phyloP scores from a whole-genome alignment of 352 stramenopile species.

The Phytophthora hybrid region DNA sequence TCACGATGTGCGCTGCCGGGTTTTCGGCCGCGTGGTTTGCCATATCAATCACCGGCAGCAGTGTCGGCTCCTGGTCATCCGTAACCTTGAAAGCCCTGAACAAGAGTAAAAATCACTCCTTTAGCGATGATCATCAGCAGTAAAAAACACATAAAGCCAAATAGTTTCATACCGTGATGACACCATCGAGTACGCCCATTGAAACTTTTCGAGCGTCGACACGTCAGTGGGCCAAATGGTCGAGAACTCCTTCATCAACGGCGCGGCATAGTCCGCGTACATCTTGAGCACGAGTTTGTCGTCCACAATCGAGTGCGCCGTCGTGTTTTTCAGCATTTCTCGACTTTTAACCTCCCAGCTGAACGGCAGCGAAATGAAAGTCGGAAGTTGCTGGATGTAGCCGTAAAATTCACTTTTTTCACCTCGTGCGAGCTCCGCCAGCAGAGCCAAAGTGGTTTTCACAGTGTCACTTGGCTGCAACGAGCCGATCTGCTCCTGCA shows the following conservation, averaged over 20 bases:
- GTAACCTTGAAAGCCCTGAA: conserved; percentile 56
- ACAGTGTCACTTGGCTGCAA: conserved; percentile 58
- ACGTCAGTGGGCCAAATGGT: conserved; percentile 47
- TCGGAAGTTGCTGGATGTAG: conserved; percentile 72
- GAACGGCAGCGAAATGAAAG: conserved; percentile 57
- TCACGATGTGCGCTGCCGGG: conserved; percentile 61
- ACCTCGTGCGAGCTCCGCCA: conserved; percentile 50
- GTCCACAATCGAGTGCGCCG: conserved; percentile 66
- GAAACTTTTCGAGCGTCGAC: conserved; percentile 55
- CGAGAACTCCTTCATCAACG: conserved; percentile 49
- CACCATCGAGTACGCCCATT: conserved; percentile 77
- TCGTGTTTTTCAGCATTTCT: conserved; percentile 55
- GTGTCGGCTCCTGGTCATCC: conserved; percentile 52
- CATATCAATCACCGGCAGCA: conserved; percentile 85
- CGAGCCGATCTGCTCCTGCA: conserved; percentile 38
- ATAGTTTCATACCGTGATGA: conserved; percentile 56
- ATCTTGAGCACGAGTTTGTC: conserved; percentile 64
- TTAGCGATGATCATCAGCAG: not conserved
- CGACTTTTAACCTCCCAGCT: conserved; percentile 44
- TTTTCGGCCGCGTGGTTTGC: conserved; percentile 64
- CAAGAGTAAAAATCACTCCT: not conserved
- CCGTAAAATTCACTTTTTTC: conserved; percentile 55
- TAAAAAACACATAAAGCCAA: not conserved
- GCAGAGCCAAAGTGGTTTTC: conserved; percentile 54
- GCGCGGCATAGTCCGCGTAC: conserved; percentile 46